A percentile compares a stretch with the other conserved stretches of the same genome.
Evolutionary conservation across 75 land plant genomes (phyloP).

Genomic region (Ceratopteris richardii): DNA sequence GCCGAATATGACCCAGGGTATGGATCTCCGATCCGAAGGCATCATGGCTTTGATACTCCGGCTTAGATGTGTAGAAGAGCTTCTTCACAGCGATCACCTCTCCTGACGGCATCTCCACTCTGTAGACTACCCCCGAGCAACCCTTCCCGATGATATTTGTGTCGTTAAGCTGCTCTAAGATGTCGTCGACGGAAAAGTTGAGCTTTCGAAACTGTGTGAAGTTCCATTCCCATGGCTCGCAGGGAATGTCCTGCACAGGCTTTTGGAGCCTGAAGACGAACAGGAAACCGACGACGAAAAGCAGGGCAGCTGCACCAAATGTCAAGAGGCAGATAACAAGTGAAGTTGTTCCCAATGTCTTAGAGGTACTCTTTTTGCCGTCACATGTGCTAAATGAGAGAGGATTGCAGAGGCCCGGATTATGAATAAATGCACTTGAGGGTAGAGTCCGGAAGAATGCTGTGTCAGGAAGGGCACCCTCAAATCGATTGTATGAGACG

Average conservation of each 20-base stretch:
- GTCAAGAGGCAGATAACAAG: background rate
- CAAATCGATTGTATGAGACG: conserved; percentile 69
- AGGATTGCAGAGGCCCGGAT: conserved; percentile 53
- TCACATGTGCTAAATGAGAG: conserved; percentile 24
- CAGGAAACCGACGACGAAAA: background rate
- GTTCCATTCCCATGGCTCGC: conserved; percentile 64
- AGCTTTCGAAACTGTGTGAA: conserved; percentile 85
- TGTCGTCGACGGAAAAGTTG: conserved; percentile 63
- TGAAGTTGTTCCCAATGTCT: background rate
- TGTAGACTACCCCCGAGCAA: conserved; percentile 84
- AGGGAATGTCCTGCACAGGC: background rate
- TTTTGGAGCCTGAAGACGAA: background rate
- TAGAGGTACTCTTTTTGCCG: conserved; percentile 25
- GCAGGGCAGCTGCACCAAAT: conserved; percentile 1
- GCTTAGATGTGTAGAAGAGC: conserved; percentile 43
- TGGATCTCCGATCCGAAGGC: conserved; percentile 74
- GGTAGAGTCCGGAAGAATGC: conserved; percentile 62
- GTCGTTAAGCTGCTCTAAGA: conserved; percentile 58
- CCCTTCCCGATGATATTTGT: conserved; percentile 83
- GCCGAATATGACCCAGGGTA: conserved; percentile 79
- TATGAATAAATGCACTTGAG: conserved; percentile 31
- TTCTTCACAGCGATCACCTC: conserved; percentile 92
- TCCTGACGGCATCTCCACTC: conserved; percentile 78
- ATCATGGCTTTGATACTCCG: conserved; percentile 49
- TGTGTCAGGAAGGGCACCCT: conserved; percentile 69